Evolutionary conservation across 768 basidiomycete genomes (phyloP).

Genomic region (Mycena rebaudengoi): DNA sequence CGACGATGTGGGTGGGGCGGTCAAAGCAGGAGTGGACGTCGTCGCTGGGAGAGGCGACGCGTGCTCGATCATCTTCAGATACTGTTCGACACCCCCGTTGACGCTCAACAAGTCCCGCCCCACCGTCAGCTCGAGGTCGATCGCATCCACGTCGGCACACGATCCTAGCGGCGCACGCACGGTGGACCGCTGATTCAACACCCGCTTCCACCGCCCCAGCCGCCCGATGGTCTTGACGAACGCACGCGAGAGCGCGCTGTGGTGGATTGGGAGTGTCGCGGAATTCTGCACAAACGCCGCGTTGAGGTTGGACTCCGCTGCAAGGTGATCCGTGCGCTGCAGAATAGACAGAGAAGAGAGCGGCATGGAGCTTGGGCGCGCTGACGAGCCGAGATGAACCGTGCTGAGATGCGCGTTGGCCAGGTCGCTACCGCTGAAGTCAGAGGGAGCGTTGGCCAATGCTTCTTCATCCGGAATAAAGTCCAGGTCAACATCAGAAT

Average conservation of each 20-base stretch:
- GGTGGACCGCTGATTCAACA: slow-evolving; percentile 58
- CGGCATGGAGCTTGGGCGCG: slow-evolving; percentile 56
- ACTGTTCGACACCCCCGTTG: slow-evolving; percentile 71
- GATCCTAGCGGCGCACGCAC: slow-evolving; percentile 39
- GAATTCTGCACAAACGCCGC: slow-evolving; percentile 49
- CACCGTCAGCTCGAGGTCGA: slow-evolving; percentile 73
- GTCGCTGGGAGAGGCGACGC: slow-evolving; percentile 1
- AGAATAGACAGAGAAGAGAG: slow-evolving; percentile 68
- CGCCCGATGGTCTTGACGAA: slow-evolving; percentile 86
- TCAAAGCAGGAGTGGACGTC: background rate
- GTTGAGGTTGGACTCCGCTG: slow-evolving; percentile 37
- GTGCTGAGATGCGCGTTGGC: slow-evolving; percentile 59
- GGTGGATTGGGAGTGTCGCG: slow-evolving; percentile 59
- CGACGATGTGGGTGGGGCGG: background rate
- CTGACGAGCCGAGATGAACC: slow-evolving; percentile 48
- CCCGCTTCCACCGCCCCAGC: slow-evolving; percentile 84
- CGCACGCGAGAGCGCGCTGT: slow-evolving; percentile 74
- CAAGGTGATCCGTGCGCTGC: slow-evolving; percentile 64
- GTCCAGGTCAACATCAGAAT: slow-evolving; percentile 82
- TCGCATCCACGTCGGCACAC: slow-evolving; percentile 67
- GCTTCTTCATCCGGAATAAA: slow-evolving; percentile 65
- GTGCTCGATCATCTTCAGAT: slow-evolving; percentile 64
- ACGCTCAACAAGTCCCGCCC: slow-evolving; percentile 68
- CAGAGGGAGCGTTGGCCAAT: slow-evolving; percentile 37
- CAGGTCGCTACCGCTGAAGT: slow-evolving; percentile 49